Conservation (phyloP, 163 green algal species). For the Volvox carteri region DNA sequence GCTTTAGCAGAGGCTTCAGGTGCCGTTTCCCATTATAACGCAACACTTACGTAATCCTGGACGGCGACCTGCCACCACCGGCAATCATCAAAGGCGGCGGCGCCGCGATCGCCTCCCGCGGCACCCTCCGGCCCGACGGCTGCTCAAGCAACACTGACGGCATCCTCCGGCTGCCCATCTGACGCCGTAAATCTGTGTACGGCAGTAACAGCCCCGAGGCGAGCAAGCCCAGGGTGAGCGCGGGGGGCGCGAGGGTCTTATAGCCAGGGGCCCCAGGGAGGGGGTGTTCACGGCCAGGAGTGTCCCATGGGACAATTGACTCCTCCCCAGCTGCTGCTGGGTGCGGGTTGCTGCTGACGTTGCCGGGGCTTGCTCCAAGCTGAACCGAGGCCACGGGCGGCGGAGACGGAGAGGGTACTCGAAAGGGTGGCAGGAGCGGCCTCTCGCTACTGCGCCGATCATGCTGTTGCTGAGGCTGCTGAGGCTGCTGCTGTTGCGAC, state of each 20-base stretch:
- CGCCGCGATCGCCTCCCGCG: neutral
- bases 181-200: neutral
- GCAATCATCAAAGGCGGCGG: no score
- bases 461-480: neutral
- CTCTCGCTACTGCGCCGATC: neutral
- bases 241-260: neutral
- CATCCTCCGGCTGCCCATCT: neutral
- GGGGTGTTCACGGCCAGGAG: neutral
- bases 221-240: neutral
- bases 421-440: no score
- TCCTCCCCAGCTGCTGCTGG: neutral
- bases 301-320: neutral
- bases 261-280: neutral
- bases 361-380: no score
- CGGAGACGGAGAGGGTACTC: neutral
- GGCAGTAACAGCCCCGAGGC: neutral
- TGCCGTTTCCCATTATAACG: no score
- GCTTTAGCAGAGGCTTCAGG: no score
- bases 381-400: neutral
- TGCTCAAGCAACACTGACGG: conserved; percentile 19
- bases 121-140: neutral
- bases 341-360: neutral
- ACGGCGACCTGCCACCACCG: neutral
- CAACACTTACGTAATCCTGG: neutral
- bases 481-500: neutral